Percentiles rank a stretch among this genome's conserved stretches.
Evolutionary conservation across 2,329 filamentous ascomycete genomes (phyloP).

Genomic region (Xylariaceae sp.): DNA sequence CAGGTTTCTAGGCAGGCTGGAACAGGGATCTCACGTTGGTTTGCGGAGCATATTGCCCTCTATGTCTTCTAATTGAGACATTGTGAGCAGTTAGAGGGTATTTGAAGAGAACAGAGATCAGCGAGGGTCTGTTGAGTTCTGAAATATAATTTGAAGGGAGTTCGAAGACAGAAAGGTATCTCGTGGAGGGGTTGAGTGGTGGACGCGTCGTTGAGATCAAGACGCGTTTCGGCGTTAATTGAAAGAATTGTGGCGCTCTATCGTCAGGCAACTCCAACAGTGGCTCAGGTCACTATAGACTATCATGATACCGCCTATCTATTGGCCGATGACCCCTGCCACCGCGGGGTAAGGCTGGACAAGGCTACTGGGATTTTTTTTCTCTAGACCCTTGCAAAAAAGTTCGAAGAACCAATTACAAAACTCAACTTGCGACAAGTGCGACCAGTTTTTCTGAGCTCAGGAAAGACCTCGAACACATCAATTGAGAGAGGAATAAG

Average conservation of each 20-base stretch:
- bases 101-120: too few relatives aligned
- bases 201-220: slow-evolving; percentile 9
- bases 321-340: slow-evolving; percentile 21
- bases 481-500: too few relatives aligned
- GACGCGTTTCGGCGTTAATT: slow-evolving; percentile 37
- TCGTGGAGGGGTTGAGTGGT: slow-evolving; percentile 2
- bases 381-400: slow-evolving; percentile 15
- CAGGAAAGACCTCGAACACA: too few relatives aligned
- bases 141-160: slow-evolving; percentile 2
- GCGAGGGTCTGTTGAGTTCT: too few relatives aligned
- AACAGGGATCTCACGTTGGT: slow-evolving; percentile 41
- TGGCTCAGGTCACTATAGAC: too few relatives aligned
- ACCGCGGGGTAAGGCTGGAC: slow-evolving; percentile 29
- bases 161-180: neutral
- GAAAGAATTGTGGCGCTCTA: slow-evolving; percentile 20
- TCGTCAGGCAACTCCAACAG: too few relatives aligned
- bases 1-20: neutral
- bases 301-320: too few relatives aligned
- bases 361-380: slow-evolving; percentile 11
- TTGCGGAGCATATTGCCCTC: slow-evolving; percentile 43
- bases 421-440: too few relatives aligned
- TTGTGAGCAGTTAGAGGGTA: slow-evolving; percentile 29
- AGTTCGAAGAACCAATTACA: slow-evolving; percentile 11
- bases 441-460: too few relatives aligned
- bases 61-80: slow-evolving; percentile 44